Percentiles rank a stretch among this genome's conserved stretches.
Evolutionary conservation across 345 rosid genomes (phyloP).

Genomic region (Citrus trifoliata): DNA sequence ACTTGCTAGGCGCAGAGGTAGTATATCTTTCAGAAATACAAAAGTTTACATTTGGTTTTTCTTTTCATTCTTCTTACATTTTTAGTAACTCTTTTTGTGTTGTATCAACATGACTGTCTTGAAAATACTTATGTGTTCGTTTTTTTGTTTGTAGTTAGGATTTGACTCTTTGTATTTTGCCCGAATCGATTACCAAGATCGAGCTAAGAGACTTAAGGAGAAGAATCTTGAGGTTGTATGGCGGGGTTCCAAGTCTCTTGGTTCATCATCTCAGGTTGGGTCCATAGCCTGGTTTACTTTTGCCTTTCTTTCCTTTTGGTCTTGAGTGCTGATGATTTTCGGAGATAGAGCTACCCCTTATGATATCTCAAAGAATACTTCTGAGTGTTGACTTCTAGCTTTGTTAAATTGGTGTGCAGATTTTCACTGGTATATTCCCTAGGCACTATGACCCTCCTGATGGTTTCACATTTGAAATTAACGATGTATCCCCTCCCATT

Average conservation of each 20-base stretch:
- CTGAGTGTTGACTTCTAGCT: not conserved
- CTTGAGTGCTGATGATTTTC: not conserved
- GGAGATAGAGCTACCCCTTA: not conserved
- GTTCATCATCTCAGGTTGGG: constrained; percentile 84
- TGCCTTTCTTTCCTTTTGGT: constrained; percentile 9
- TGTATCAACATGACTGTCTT: not conserved
- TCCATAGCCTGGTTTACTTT: constrained; percentile 5
- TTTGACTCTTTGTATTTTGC: constrained; percentile 93
- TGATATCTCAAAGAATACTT: not conserved
- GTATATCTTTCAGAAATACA: constrained; percentile 25
- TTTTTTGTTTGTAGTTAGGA: constrained; percentile 59
- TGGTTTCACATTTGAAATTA: constrained; percentile 81
- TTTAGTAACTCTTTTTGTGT: not conserved
- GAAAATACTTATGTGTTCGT: not conserved
- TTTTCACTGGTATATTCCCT: constrained; percentile 90
- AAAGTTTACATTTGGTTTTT: not conserved
- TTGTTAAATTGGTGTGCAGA: constrained; percentile 36
- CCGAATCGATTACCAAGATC: constrained; percentile 93
- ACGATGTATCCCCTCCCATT: constrained; percentile 81
- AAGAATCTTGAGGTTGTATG: constrained; percentile 91
- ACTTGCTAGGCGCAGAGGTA: constrained; percentile 97
- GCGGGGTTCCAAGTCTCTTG: constrained; percentile 88
- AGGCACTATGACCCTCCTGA: constrained; percentile 94
- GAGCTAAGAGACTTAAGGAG: constrained; percentile 74
- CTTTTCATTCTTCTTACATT: not conserved